Base-by-base conservation (phyloP, 1,284 basidiomycete species). In the Coriolopsis trogii region DNA sequence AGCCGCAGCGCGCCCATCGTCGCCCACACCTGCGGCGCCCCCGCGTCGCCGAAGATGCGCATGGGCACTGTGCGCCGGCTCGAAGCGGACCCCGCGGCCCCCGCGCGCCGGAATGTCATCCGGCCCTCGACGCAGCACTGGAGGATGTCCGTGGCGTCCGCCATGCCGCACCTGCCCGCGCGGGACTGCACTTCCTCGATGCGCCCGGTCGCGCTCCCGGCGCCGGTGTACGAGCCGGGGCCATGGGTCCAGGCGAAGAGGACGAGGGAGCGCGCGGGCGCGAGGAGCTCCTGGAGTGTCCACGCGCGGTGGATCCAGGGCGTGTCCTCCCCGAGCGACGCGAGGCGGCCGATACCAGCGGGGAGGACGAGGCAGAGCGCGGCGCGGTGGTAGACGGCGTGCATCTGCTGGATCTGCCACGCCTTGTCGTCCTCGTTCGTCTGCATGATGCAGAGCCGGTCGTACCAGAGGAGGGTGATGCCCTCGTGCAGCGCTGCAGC, bases 331-430 rank as follows among this genome's bases (percentile, higher is more conserved):
- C 41, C 55, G 28, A 59, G 46, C 6, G n/a, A 7, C 4, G 41
- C 51, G 16, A 59, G 40, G 29, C 58, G 54, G 15, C 30, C n/a
- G 10, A 59, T 36, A 6, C 58, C 58, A 18, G 45, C 58, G 4
- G 58, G 55, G 30, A 59, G 46, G 46, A 59, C 43, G 49, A 59
- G 13, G 29, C 41, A 53, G 24, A 49, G 33, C 13, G 39, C 40
- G 48, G 51, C 41, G n/a, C 42, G 40, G 21, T 33, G 4, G 47
- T 59, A 56, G 40, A 56, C 18, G 30, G 20, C 8, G 51, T 54
- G 29, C 58, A 59, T 59, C 45, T 49, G 46, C 36, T 41, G 37
- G 49, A 59, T 56, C 49, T 59, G 58, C 58, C 55, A 59, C 24
- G 34, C 42, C 46, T 59, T 59, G 49, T 59, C 58, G 8, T 49